A percentile compares a stretch with the other conserved stretches of the same genome.
Conservation (phyloP, 1,284 basidiomycete species). For the Ceratobasidium theobromae region DNA sequence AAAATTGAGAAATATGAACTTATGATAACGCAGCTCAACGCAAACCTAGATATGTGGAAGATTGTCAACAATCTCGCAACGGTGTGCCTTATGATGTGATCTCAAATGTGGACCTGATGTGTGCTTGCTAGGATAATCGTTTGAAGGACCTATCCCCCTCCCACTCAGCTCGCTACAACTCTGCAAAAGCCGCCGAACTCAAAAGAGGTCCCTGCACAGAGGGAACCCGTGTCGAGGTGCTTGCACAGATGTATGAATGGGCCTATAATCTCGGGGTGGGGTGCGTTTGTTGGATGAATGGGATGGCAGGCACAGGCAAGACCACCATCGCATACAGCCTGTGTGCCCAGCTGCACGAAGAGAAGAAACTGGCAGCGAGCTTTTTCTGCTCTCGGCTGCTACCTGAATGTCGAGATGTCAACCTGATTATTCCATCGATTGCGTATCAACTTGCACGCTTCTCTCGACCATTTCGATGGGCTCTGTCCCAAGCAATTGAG, state of each 20-base stretch:
- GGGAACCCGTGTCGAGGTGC: neutral
- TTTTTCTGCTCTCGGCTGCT: constrained; percentile 14
- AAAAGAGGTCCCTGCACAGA: neutral
- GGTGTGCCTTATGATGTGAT: neutral
- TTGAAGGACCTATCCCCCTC: neutral
- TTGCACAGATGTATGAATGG: neutral
- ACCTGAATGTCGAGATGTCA: neutral
- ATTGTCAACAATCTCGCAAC: neutral
- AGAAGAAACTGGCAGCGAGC: neutral
- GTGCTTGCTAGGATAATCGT: neutral
- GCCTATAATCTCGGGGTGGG: neutral
- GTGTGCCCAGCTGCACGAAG: neutral
- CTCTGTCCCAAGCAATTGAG: neutral
- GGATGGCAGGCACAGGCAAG: neutral
- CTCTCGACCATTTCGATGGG: neutral
- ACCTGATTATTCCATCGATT: neutral
- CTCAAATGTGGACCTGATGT: neutral
- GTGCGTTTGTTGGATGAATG: neutral
- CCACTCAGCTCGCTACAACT: neutral
- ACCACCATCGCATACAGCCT: constrained; percentile 7
- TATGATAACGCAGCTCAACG: neutral
- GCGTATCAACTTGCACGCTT: neutral
- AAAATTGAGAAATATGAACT: neutral
- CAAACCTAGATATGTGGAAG: neutral
- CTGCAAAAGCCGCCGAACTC: neutral